phyloP scores from a whole-genome alignment of 2,329 filamentous ascomycete species.

The Curvularia lunata region DNA sequence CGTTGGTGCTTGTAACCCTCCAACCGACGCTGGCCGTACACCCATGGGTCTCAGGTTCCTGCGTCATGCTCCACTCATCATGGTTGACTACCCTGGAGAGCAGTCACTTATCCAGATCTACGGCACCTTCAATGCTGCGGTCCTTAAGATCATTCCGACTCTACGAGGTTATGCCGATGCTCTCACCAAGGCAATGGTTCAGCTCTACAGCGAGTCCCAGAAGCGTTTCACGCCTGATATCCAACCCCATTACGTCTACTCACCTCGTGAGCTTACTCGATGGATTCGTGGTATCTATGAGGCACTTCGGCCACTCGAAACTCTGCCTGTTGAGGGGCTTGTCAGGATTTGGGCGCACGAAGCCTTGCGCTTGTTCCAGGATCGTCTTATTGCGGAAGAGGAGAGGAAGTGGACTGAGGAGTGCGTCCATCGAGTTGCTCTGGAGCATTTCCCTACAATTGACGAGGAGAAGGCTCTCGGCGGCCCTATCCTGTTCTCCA shows the following conservation, averaged over 20 bases:
- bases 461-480: slow-evolving; percentile 87
- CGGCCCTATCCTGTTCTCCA: slow-evolving; percentile 95
- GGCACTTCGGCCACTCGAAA: slow-evolving; percentile 90
- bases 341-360: slow-evolving; percentile 99
- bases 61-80: slow-evolving; percentile 95
- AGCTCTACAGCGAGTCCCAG: slow-evolving; percentile 94
- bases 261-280: slow-evolving; percentile 93
- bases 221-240: slow-evolving; percentile 93
- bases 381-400: slow-evolving; percentile 92
- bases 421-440: slow-evolving; percentile 81
- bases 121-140: slow-evolving; percentile 93
- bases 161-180: slow-evolving; percentile 94
- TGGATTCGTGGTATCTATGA: slow-evolving; percentile 99
- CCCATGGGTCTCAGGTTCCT: slow-evolving; percentile 93
- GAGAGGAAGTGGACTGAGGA: slow-evolving; percentile 96
- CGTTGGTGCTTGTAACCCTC: slow-evolving; percentile 97
- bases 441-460: slow-evolving; percentile 94
- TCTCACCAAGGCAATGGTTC: slow-evolving; percentile 96
- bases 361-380: slow-evolving; percentile 93
- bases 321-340: slow-evolving; percentile 84
- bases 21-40: slow-evolving; percentile 95
- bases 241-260: slow-evolving; percentile 99
- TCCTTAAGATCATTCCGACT: slow-evolving; percentile 94
- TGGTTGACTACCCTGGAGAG: slow-evolving; percentile 99
- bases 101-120: slow-evolving; percentile 96